phyloP scores from a whole-genome alignment of 1,284 basidiomycete genomes.

The Pseudomicrostroma phylloplanum region DNA sequence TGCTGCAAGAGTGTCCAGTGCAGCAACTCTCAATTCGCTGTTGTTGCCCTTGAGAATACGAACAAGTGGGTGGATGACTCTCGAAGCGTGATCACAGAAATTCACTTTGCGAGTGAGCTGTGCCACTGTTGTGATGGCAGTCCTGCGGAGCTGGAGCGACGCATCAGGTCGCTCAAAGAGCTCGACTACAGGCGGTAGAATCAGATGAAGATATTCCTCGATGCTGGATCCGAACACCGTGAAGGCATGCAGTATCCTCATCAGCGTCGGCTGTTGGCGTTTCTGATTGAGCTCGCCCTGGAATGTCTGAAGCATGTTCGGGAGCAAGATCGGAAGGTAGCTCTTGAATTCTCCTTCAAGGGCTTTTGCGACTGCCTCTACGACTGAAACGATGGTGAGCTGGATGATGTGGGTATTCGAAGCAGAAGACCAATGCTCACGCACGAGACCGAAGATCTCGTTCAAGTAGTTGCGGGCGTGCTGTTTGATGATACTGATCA shows the following conservation, averaged over 20 bases:
- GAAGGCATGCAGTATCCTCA: constrained; percentile 86
- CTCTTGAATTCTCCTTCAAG: constrained; percentile 97
- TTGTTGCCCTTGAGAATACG: constrained; percentile 77
- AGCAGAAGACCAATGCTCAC: constrained; percentile 55
- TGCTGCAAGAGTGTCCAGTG: constrained; percentile 90
- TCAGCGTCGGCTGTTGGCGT: constrained; percentile 63
- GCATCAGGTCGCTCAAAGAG: constrained; percentile 81
- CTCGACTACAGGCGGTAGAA: constrained; percentile 88
- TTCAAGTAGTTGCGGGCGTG: constrained; percentile 71
- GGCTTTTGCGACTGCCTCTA: constrained; percentile 90
- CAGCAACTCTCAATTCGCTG: constrained; percentile 70
- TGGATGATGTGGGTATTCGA: constrained; percentile 61
- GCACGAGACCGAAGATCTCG: constrained; percentile 48
- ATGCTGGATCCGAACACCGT: constrained; percentile 92
- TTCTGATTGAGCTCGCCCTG: constrained; percentile 45
- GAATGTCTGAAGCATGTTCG: constrained; percentile 79
- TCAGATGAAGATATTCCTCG: constrained; percentile 94
- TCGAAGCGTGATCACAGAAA: constrained; percentile 96
- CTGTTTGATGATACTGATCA: constrained; percentile 95
- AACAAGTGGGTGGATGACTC: constrained; percentile 92
- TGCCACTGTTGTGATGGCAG: constrained; percentile 85
- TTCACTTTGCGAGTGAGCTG: constrained; percentile 88
- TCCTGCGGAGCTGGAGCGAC: constrained; percentile 69
- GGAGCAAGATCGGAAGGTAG: constrained; percentile 85
- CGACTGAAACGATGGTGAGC: constrained; percentile 83